Evolutionary conservation across 768 basidiomycete species (phyloP).

Genomic region (Tylopilus felleus): DNA sequence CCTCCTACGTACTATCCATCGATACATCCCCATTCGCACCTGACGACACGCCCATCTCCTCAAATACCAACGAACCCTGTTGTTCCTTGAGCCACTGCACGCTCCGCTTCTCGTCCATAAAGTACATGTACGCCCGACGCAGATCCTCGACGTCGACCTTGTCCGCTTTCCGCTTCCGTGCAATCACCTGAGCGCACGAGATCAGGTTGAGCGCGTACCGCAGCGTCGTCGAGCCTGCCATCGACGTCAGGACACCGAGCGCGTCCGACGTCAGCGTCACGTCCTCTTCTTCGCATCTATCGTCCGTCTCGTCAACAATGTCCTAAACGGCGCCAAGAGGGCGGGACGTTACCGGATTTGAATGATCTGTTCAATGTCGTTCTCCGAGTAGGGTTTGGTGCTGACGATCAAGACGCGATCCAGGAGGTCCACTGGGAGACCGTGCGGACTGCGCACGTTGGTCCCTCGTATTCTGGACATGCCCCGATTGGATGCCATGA

Average conservation of each 20-base stretch:
- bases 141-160: constrained; percentile 85
- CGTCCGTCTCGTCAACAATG: background rate
- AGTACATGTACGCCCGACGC: constrained; percentile 78
- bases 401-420: constrained; percentile 96
- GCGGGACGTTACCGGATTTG: constrained; percentile 64
- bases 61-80: constrained; percentile 70
- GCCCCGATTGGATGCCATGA: constrained; percentile 97
- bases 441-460: constrained; percentile 91
- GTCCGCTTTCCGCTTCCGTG: constrained; percentile 76
- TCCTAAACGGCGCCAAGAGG: background rate
- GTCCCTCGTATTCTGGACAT: constrained; percentile 95
- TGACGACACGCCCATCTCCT: constrained; percentile 44
- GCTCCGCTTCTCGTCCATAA: constrained; percentile 91
- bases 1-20: constrained; percentile 20
- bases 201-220: constrained; percentile 95
- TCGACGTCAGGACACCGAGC: constrained; percentile 74
- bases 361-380: constrained; percentile 89
- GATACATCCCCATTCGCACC: constrained; percentile 30
- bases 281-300: constrained; percentile 92
- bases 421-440: constrained; percentile 89
- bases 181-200: constrained; percentile 84
- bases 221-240: constrained; percentile 87
- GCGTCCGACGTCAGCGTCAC: constrained; percentile 77
- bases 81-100: constrained; percentile 90
- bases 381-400: constrained; percentile 78